Percentiles rank a stretch among this genome's conserved stretches.
Conservation (phyloP, 129 eudicot genomes). For the Helianthus annuus region DNA sequence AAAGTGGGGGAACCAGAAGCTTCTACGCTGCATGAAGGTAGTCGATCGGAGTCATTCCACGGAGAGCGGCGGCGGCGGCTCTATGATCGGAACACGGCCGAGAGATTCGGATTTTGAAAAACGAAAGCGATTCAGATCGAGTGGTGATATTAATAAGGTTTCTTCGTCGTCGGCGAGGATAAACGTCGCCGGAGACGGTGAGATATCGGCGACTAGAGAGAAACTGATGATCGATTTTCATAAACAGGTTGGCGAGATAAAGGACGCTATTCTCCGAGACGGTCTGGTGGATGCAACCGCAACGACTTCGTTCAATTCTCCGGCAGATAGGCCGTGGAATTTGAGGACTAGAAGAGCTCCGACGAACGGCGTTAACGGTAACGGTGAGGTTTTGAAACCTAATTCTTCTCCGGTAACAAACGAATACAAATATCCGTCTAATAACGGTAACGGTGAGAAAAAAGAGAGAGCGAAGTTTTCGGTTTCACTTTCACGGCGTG, state of each 20-base stretch:
- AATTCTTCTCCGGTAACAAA: conserved; percentile 39
- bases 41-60: conserved; percentile 29
- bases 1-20: conserved; percentile 73
- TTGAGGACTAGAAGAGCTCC: conserved; percentile 82
- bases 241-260: conserved; percentile 61
- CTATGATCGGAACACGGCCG: conserved; percentile 20
- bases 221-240: conserved; percentile 73
- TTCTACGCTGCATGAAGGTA: conserved; percentile 61
- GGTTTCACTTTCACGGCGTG: conserved; percentile 50
- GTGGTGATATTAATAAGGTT: conserved; percentile 15
- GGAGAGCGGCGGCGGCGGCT: conserved; percentile 22
- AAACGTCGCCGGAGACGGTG: conserved; percentile 46
- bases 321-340: conserved; percentile 61
- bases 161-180: conserved; percentile 16
- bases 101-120: conserved; percentile 23
- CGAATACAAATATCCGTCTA: too few species aligned
- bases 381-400: conserved; percentile 41
- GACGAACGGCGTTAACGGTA: conserved; percentile 28
- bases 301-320: conserved; percentile 23
- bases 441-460: conserved; percentile 31
- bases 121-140: conserved; percentile 21
- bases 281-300: conserved; percentile 26
- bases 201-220: conserved; percentile 64
- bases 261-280: conserved; percentile 57
- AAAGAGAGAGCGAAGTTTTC: conserved; percentile 60